Base-by-base conservation (phyloP, 2,329 filamentous ascomycete genomes). In the Acephala macrosclerotiorum region DNA sequence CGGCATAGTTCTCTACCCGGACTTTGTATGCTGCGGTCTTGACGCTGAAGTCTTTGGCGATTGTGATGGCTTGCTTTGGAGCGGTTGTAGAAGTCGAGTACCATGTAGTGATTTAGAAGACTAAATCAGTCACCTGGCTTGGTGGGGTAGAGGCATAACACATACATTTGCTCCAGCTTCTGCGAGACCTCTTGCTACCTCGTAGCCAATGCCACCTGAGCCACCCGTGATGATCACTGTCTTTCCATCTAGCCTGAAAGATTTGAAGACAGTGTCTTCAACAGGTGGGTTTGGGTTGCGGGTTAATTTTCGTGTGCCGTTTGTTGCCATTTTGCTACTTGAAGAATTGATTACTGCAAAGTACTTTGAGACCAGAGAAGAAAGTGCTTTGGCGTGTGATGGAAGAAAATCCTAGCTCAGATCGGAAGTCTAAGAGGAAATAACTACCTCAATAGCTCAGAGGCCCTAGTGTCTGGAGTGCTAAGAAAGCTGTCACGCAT, bases 1-100 rank as follows among this genome's bases (percentile, higher is more conserved):
- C 89, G 38, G 82, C 84, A 8, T 85, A 88, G 70, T 92, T 88
- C 73, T 90, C 88, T 26, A 93, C 89, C 70, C 93, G 89, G 47
- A 92, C 89, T 80, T 89, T 89, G 84, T 91, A 92, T 5, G 79
- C 75, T 64, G 75, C 20, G 7, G 58, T 40, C 75, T 65, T 64
- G 38, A 66, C 63, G n/a, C 40, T 45, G 36, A 62, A 66, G 18
- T 66, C 62, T 60, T 60, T 60, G 5, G 60, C 29, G 20, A 75
- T 70, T 20, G 65, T 61, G 22, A 66, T 66, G 1, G 75, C 75
- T 35, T 73, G 71, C 20, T 76, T 74, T 8, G 76, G 72, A n/a
- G 68, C 65, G 0, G 72, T 66, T 14, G 66, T 65, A n/a, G 76
- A 76, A 58, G 72, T 73, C 2, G 70, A 65, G 66, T 78, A 78